Percentiles rank a stretch among this genome's conserved stretches.
Conservation (phyloP, 2,329 filamentous ascomycete species). For the Teratosphaeria gauchensis region DNA sequence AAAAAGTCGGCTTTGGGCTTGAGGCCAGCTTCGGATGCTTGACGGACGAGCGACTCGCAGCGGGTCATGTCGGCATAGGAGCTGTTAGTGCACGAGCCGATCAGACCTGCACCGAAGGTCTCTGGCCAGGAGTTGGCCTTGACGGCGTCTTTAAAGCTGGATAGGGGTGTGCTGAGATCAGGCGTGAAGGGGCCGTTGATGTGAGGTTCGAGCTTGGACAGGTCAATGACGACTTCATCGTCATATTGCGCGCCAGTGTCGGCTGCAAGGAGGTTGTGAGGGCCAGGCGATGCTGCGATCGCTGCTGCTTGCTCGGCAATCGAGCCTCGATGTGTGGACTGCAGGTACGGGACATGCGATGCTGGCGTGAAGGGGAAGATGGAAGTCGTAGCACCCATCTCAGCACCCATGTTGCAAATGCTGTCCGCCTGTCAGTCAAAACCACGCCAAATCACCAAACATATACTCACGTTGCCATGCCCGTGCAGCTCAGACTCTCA, state of each 20-base stretch:
- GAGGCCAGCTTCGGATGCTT: conserved; percentile 79
- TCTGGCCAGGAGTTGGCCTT: conserved; percentile 81
- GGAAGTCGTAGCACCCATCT: conserved; percentile 91
- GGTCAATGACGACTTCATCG: conserved; percentile 79
- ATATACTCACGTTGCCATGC: conserved; percentile 61
- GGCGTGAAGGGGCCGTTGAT: conserved; percentile 97
- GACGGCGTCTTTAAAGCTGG: conserved; percentile 77
- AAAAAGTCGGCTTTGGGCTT: conserved; percentile 88
- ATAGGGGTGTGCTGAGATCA: conserved; percentile 86
- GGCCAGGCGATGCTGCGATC: conserved; percentile 47
- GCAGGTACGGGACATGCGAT: conserved; percentile 71
- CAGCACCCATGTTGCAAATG: conserved; percentile 57
- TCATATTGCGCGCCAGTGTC: conserved; percentile 82
- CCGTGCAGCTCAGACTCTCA: conserved; percentile 78
- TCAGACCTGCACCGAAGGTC: conserved; percentile 83
- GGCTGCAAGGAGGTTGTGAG: conserved; percentile 61
- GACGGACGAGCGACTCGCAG: conserved; percentile 83
- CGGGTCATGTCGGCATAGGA: conserved; percentile 99
- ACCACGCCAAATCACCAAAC: neutral
- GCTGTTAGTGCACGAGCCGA: conserved; percentile 97
- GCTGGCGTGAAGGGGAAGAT: conserved; percentile 85
- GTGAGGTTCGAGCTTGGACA: conserved; percentile 83
- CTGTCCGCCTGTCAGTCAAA: neutral
- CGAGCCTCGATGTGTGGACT: conserved; percentile 66
- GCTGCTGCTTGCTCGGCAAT: conserved; percentile 59